Evolutionary conservation across 768 basidiomycete species (phyloP).

Genomic region (Termitomyces sp.): DNA sequence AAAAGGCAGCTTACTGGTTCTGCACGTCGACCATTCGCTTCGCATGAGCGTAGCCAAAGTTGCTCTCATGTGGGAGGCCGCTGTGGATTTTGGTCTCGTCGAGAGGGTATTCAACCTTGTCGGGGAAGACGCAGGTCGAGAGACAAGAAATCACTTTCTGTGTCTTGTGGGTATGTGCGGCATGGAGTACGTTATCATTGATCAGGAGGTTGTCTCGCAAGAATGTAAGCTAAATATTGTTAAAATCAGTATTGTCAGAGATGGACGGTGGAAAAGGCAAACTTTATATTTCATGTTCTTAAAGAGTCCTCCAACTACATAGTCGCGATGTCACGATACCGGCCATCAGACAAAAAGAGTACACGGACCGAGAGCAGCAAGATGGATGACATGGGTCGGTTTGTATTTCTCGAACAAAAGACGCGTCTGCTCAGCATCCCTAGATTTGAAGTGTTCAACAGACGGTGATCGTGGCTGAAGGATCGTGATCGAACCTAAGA

Average conservation of each 20-base stretch:
- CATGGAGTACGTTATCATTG: conserved; percentile 89
- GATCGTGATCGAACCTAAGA: conserved; percentile 49
- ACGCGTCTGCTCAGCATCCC: conserved; percentile 64
- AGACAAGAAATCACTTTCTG: conserved; percentile 90
- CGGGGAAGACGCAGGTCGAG: conserved; percentile 96
- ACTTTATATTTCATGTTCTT: conserved; percentile 95
- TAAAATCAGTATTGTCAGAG: neutral
- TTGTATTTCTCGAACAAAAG: conserved; percentile 85
- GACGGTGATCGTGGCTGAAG: neutral
- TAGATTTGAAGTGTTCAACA: conserved; percentile 20
- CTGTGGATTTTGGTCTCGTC: conserved; percentile 90
- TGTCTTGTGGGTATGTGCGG: conserved; percentile 56
- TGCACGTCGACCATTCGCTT: conserved; percentile 95
- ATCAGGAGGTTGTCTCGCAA: conserved; percentile 92
- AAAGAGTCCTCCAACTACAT: conserved; percentile 86
- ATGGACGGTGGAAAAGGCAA: conserved; percentile 6
- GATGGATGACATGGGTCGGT: conserved; percentile 95
- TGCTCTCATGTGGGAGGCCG: conserved; percentile 89
- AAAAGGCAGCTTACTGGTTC: conserved; percentile 63
- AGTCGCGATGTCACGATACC: conserved; percentile 1
- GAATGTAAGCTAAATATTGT: conserved; percentile 66
- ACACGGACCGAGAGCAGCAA: conserved; percentile 82
- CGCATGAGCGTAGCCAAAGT: conserved; percentile 96
- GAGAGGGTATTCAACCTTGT: conserved; percentile 89
- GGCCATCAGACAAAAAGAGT: neutral